Percentiles rank a stretch among this genome's conserved stretches.
phyloP scores from a whole-genome alignment of 2,329 filamentous ascomycete species.

The Pseudogymnoascus sp. region DNA sequence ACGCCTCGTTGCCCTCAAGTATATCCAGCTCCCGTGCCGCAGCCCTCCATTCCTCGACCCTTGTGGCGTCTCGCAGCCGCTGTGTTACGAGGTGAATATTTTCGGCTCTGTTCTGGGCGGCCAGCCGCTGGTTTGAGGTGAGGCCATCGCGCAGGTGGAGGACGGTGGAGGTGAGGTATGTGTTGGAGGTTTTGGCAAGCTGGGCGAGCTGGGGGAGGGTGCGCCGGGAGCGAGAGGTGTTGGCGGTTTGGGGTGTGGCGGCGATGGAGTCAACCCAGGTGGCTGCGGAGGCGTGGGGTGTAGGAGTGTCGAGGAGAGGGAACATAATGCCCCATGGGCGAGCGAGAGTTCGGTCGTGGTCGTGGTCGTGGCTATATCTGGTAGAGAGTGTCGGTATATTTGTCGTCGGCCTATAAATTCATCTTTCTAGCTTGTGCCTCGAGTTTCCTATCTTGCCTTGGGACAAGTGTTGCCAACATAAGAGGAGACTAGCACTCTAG shows the following conservation, averaged over 20 bases:
- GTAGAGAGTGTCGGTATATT: not conserved
- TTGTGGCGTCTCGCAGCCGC: slow-evolving; percentile 58
- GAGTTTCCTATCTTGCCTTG: not conserved
- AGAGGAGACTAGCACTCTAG: not conserved
- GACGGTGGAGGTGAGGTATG: slow-evolving; percentile 14
- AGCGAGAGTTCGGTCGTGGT: not conserved
- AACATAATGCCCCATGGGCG: not conserved
- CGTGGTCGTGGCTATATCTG: not conserved
- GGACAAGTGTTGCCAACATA: not conserved
- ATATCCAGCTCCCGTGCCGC: slow-evolving; percentile 70
- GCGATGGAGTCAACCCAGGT: not conserved
- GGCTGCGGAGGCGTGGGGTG: not conserved
- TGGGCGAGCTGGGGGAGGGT: not conserved
- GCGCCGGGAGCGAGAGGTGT: not conserved
- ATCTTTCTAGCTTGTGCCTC: not conserved
- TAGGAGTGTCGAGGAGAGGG: not conserved
- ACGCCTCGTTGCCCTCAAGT: slow-evolving; percentile 70
- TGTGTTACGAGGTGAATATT: slow-evolving; percentile 54
- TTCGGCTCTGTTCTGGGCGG: slow-evolving; percentile 41
- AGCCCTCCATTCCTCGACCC: slow-evolving; percentile 62
- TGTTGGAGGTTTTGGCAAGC: not conserved
- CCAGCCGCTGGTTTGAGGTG: slow-evolving; percentile 38
- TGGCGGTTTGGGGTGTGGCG: not conserved
- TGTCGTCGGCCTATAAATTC: not conserved
- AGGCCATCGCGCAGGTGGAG: slow-evolving; percentile 22